These are phyloP conservation scores for Cenchrus purpureus DNA, from an alignment of 176 grass and related monocot species.

Conservation along the genomic window DNA sequence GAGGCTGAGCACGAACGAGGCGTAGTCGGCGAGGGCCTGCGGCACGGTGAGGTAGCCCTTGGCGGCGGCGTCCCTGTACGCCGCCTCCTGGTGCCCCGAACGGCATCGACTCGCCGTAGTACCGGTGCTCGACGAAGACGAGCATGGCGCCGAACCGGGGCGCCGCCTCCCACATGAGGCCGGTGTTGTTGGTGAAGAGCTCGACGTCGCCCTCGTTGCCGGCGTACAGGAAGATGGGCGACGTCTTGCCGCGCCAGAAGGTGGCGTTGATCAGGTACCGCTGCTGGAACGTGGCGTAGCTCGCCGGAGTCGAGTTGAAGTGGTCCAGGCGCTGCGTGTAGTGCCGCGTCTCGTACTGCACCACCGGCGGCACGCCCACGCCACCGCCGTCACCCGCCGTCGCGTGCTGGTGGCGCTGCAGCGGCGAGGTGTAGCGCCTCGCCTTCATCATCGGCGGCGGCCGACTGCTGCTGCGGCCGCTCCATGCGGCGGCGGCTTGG, in stretches of 20 bases:
- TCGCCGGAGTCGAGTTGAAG: conserved; percentile 55
- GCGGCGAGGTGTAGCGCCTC: neutral
- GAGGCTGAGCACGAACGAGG: conserved; percentile 52
- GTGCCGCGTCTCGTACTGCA: conserved; percentile 51
- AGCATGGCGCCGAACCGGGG: conserved; percentile 56
- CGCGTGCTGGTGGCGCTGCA: neutral
- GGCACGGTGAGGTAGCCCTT: conserved; percentile 57
- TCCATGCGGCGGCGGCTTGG: neutral
- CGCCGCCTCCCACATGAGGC: conserved; percentile 63
- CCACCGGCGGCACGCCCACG: neutral
- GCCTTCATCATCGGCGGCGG: neutral
- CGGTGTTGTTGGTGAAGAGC: conserved; percentile 55
- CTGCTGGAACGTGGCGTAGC: conserved; percentile 60
- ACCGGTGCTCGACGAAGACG: conserved; percentile 79
- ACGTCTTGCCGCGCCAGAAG: conserved; percentile 46
- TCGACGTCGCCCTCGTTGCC: conserved; percentile 58
- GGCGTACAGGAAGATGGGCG: conserved; percentile 64
- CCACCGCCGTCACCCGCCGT: neutral
- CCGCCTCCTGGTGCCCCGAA: conserved; percentile 38
- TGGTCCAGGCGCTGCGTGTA: conserved; percentile 69
- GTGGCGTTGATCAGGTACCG: conserved; percentile 62
- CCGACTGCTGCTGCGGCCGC: neutral
- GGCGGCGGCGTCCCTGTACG: conserved; percentile 44
- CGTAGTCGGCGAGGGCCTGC: conserved; percentile 67
- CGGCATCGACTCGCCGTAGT: conserved; percentile 65